Evolutionary conservation across 371 early-diverging fungal genomes (phyloP), one percentile per base, ranked within the genome.

Genomic region (Apophysomyces ossiformis): DNA sequence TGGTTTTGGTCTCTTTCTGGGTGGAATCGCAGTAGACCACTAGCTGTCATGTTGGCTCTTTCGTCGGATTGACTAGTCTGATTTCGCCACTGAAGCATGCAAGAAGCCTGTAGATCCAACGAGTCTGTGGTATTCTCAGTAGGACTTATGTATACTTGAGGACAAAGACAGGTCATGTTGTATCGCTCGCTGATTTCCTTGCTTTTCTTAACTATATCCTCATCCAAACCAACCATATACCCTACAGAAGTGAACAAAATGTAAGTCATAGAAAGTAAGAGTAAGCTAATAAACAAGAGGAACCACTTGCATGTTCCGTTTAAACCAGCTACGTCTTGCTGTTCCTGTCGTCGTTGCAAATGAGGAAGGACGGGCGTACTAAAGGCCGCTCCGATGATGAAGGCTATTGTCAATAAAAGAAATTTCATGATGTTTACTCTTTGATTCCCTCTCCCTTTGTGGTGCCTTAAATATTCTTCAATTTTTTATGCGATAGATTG

Each of bases 81-180:
- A 0, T 50, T 50, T 9, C 54, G 21, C 54, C 54, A 50, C 2
- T 26, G 54, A 26, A 50, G 54, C 54, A 50, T 50, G 9, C 54
- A 50, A 21, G 54, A 50, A 50, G 54, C 21, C 21, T 50, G 54
- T 18, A 50, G 7, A 5, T 50, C 21, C 21, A 21, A 21, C 18
- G 18, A 21, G 21, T 50, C 21, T 6, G 21, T 7, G 21, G 35
- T 5, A 9, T 11, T 8, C 16, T 13, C 13, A 1, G 54, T 18
- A 5, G n/a, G n/a, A 50, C 21, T 50, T 11, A 21, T 21, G 11
- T 21, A 50, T 16, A 50, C 54, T 21, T 50, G 54, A 18, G 54
- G 54, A 50, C 54, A 50, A 5, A 50, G 21, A 21, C 54, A 50
- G 21, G 21, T 50, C 21, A 50, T 50, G 21, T 50, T 50, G 21